These are phyloP conservation scores for Aspergillus pseudotamarii DNA, from an alignment of 2,329 filamentous ascomycete species.

Conservation along the genomic window DNA sequence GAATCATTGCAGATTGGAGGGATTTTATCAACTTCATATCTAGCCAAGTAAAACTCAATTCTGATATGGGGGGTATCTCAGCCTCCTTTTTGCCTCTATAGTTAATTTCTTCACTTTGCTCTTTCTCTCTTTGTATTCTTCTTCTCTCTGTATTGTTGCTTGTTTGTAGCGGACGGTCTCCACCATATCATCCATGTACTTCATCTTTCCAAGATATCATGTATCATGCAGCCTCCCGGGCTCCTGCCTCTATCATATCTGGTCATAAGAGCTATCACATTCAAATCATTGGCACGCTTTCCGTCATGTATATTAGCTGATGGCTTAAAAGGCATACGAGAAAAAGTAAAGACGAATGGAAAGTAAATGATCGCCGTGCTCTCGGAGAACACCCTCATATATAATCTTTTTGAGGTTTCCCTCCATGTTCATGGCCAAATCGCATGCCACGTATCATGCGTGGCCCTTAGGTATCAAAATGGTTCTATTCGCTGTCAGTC, in stretches of 20 bases:
- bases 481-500: slow-evolving; percentile 26
- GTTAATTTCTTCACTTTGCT: slow-evolving; percentile 1
- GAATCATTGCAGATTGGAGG: neutral
- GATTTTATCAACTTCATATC: slow-evolving; percentile 5
- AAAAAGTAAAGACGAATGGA: neutral
- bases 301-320: slow-evolving; percentile 13
- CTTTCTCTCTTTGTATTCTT: neutral
- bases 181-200: neutral
- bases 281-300: slow-evolving; percentile 13
- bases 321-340: slow-evolving; percentile 4
- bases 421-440: neutral
- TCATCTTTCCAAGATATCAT: neutral
- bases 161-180: neutral
- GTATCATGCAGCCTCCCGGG: slow-evolving; percentile 10
- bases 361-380: slow-evolving; percentile 1
- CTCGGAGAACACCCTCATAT: slow-evolving; percentile 9
- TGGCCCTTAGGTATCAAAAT: neutral
- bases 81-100: slow-evolving; percentile 17
- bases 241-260: slow-evolving; percentile 16
- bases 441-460: neutral
- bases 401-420: slow-evolving; percentile 8
- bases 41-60: slow-evolving; percentile 16
- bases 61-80: slow-evolving; percentile 21
- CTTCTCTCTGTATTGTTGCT: neutral
- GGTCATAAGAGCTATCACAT: slow-evolving; percentile 16